Base-by-base conservation (phyloP, 331 rosid species). In the Malus hybrid region DNA sequence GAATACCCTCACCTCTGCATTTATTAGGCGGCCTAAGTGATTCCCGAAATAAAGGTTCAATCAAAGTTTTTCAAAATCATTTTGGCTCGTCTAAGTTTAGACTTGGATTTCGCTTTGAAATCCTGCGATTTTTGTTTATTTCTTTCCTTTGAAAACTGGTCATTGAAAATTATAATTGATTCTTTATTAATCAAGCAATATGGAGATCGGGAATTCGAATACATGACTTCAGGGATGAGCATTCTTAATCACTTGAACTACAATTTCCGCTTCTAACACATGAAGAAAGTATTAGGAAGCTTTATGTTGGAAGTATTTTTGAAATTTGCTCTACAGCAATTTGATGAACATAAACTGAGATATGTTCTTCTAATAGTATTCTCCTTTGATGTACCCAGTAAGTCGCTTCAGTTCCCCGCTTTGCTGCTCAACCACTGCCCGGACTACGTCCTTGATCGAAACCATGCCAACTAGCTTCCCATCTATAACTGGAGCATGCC, bases 401-500 rank as follows among this genome's bases (percentile, higher is more conserved):
- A 94, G 81, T 77, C 80, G 85, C 71, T 79, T 85, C 80, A 94
- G 31, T 85, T 92, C 97, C 76, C 93, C 96, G 29, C 67, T 77
- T 80, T 94, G 99, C 74, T 88, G 96, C 73, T 92, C 88, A 67
- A 87, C 87, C 57, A 92, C 96, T 68, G 92, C 93, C 82, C 86
- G 74, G 50, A 88, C 96, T 72, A 92, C 93, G 81, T 94, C 99
- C 46, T 86, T 93, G 31, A 90, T 90, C 2, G 99, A 94, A 77
- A 94, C 87, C 96, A 92, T 86, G 10, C 99, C 99, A 57, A 92
- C 92, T 9, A 92, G 81, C 76, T 65, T 92, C 77, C 97, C 96
- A 81, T 94, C 96, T 72, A 92, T 86, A 19, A 92, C 99, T 7
- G 99, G 97, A 79, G 90, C 87, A 74, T 94, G 95, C 75, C 96